Conservation (phyloP, 805 yeast species). For the Teunomyces funiuensis region DNA sequence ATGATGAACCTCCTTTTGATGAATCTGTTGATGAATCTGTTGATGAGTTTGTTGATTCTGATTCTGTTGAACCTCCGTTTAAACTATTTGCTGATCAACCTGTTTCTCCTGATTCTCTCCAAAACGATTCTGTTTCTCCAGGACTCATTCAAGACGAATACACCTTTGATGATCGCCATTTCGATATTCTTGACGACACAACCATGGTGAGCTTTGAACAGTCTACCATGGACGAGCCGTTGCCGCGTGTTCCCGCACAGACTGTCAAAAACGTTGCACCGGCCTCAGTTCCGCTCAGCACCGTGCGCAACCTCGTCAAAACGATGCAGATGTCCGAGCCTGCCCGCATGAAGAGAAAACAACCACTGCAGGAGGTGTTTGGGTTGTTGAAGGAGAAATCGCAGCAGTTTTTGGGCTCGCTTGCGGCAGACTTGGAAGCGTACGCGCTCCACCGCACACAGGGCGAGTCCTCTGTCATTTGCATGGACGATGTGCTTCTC, state of each 20-base stretch:
- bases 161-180: constrained; percentile 9
- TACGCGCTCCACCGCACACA: constrained; percentile 30
- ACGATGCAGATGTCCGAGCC: neutral
- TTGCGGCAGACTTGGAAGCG: constrained; percentile 35
- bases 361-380: constrained; percentile 14
- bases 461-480: constrained; percentile 26
- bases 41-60: too few relatives aligned
- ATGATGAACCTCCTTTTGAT: too few relatives aligned
- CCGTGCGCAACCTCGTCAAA: constrained; percentile 3
- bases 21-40: too few relatives aligned
- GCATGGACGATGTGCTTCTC: constrained; percentile 35
- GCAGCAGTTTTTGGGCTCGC: constrained; percentile 26
- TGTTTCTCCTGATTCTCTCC: too few relatives aligned
- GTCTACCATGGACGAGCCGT: neutral
- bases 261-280: neutral
- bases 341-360: constrained; percentile 5
- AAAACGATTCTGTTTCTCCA: too few relatives aligned
- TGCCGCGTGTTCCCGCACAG: neutral
- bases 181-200: constrained; percentile 2
- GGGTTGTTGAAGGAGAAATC: constrained; percentile 28
- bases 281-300: neutral
- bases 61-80: too few relatives aligned
- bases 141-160: constrained; percentile 15
- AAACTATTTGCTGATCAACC: too few relatives aligned
- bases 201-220: neutral